These are phyloP conservation scores for Rauvolfia tetraphylla DNA, from an alignment of 257 asterid genomes.

Conservation along the genomic window DNA sequence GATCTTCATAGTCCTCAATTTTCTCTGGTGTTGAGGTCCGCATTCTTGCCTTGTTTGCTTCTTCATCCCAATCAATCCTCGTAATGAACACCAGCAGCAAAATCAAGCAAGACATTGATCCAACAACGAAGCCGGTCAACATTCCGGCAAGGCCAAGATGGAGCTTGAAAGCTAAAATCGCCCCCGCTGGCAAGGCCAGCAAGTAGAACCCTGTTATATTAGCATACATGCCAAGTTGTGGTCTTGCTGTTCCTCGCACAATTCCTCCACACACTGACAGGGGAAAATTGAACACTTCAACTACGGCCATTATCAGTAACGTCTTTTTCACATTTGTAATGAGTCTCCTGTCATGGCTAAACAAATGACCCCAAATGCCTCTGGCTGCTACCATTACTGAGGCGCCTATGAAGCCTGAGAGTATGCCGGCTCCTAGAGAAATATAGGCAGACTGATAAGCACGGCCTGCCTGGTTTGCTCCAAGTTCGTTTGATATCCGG, in stretches of 20 bases:
- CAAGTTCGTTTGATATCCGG: slow-evolving; percentile 78
- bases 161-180: slow-evolving; percentile 50
- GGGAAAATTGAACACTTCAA: slow-evolving; percentile 76
- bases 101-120: slow-evolving; percentile 54
- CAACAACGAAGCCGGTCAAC: slow-evolving; percentile 64
- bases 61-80: slow-evolving; percentile 72
- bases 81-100: slow-evolving; percentile 49
- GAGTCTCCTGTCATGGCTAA: slow-evolving; percentile 50
- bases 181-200: slow-evolving; percentile 65
- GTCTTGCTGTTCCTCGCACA: slow-evolving; percentile 82
- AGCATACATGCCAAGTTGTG: slow-evolving; percentile 73
- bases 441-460: slow-evolving; percentile 48
- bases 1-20: slow-evolving; percentile 12
- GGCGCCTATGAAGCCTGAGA: slow-evolving; percentile 49
- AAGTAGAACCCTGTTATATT: slow-evolving; percentile 66
- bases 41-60: slow-evolving; percentile 46
- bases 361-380: slow-evolving; percentile 64
- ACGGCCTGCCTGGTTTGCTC: slow-evolving; percentile 34
- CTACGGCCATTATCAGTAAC: slow-evolving; percentile 55
- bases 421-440: slow-evolving; percentile 26
- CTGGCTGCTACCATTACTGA: slow-evolving; percentile 43
- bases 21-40: slow-evolving; percentile 21
- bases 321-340: slow-evolving; percentile 40
- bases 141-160: slow-evolving; percentile 65
- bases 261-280: slow-evolving; percentile 81